Evolutionary conservation across 768 basidiomycete species (phyloP), one percentile per base, ranked within the genome.

Genomic region (Botryobasidium botryosum): DNA sequence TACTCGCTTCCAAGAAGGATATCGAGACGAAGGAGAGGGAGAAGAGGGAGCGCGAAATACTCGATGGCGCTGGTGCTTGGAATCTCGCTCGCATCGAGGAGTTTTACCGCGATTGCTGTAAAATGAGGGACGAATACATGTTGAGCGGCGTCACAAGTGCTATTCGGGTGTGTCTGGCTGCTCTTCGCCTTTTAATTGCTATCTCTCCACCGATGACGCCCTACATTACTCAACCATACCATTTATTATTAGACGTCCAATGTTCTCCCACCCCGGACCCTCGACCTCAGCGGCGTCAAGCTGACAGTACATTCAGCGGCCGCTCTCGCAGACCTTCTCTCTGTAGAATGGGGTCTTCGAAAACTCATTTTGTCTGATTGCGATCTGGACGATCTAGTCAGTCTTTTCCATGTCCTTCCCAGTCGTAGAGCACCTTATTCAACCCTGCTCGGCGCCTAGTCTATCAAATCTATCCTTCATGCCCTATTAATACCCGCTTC

Each of bases 281-380:
- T 90, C 15, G 81, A 88, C 58, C 65, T 87, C n/a, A 79, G 86
- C 2, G 74, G 81, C 7, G 74, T 80, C 18, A 79, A 78, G 53
- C 68, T 97, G 17, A 80, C 74, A 1, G 59, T 69, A 1, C 69
- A 75, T 2, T 67, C 74, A 0, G 80, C 86, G 0, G 76, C 79
- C 10, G 77, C 88, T 15, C 68, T 99, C 15, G 80, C 92, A 0
- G 92, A 97, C 60, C 75, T 94, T 12, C 76, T 97, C 51, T 74
- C 76, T 6, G 79, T 94, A 46, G 87, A 96, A 60, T 96, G 90
- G 83, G 91, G 90, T 0, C 64, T 94, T 17, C 68, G 80, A 23
- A 91, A 87, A 54, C 65, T 92, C 18, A 77, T 81, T 0, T 70
- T 94, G 44, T 75, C 84, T 33, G 81, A 83, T 57, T 96, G 90